Conservation (phyloP, 805 yeast genomes). For the Cephaloascus fragrans region DNA sequence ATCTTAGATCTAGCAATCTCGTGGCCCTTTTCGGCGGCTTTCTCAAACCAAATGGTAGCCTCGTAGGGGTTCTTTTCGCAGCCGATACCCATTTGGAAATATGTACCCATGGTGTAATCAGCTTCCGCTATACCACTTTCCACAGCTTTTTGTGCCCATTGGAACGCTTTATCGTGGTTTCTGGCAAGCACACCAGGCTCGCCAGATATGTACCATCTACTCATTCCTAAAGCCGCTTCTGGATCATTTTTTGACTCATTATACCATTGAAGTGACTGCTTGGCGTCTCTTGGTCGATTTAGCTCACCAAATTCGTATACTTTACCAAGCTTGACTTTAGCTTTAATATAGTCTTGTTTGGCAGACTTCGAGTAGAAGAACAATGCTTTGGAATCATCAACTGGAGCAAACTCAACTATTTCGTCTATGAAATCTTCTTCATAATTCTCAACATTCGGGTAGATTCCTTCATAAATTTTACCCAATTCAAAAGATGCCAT, state of each 20-base stretch:
- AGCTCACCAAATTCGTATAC: conserved; percentile 33
- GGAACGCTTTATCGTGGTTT: conserved; percentile 24
- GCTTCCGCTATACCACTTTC: conserved; percentile 31
- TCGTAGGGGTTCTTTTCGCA: conserved; percentile 21
- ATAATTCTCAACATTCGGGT: conserved; percentile 28
- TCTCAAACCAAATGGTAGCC: conserved; percentile 19
- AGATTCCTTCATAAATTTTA: conserved; percentile 31
- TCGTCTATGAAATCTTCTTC: conserved; percentile 24
- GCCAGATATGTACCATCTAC: conserved; percentile 29
- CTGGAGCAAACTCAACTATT: conserved; percentile 26
- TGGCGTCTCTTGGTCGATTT: conserved; percentile 25
- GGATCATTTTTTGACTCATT: conserved; percentile 30
- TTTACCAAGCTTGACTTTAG: conserved; percentile 30
- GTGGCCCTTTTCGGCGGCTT: conserved; percentile 25
- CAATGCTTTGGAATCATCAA: conserved; percentile 30
- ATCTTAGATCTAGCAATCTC: conserved; percentile 11
- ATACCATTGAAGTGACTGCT: conserved; percentile 35
- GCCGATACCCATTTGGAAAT: conserved; percentile 27
- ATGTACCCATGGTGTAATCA: conserved; percentile 25
- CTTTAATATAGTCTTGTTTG: conserved; percentile 25
- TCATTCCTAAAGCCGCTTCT: conserved; percentile 34
- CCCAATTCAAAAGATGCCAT: conserved; percentile 31
- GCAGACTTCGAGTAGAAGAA: conserved; percentile 32
- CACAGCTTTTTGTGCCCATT: conserved; percentile 30
- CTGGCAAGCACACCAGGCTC: conserved; percentile 21